Conservation (phyloP, 345 rosid species). For the Ceriops tagal region DNA sequence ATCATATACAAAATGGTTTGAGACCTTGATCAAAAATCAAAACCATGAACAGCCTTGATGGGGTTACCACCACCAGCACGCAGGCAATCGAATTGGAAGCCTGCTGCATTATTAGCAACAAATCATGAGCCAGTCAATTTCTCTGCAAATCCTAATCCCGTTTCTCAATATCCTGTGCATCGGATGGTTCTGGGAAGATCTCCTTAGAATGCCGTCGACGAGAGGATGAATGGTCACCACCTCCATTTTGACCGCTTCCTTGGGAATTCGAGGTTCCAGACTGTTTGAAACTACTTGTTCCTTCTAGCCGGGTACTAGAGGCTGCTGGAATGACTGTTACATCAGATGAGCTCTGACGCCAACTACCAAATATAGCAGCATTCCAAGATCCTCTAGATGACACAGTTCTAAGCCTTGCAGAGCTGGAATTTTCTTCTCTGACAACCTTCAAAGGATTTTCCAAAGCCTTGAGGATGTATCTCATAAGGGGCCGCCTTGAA, state of each 20-base stretch:
- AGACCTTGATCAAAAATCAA: not conserved
- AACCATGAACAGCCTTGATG: not conserved
- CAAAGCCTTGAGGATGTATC: slow-evolving; percentile 84
- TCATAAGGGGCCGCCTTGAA: slow-evolving; percentile 86
- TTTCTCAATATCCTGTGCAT: slow-evolving; percentile 49
- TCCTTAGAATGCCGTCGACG: slow-evolving; percentile 77
- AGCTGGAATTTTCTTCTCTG: slow-evolving; percentile 67
- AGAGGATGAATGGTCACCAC: slow-evolving; percentile 70
- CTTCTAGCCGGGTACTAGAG: slow-evolving; percentile 36
- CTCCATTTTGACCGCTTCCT: slow-evolving; percentile 63
- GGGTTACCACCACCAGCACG: slow-evolving; percentile 7
- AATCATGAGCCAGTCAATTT: slow-evolving; percentile 43
- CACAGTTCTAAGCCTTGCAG: slow-evolving; percentile 76
- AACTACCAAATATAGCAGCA: slow-evolving; percentile 87
- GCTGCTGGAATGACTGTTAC: slow-evolving; percentile 46
- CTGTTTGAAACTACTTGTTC: slow-evolving; percentile 57
- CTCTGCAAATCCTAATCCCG: slow-evolving; percentile 37
- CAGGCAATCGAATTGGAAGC: slow-evolving; percentile 23
- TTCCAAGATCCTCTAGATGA: slow-evolving; percentile 96
- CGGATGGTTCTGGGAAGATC: slow-evolving; percentile 75
- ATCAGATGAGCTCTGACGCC: slow-evolving; percentile 90
- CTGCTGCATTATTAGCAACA: slow-evolving; percentile 56
- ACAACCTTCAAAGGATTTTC: slow-evolving; percentile 91
- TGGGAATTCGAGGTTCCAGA: slow-evolving; percentile 73
- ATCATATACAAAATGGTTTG: not conserved